These are phyloP conservation scores for Nakazawaea populi DNA, from an alignment of 805 yeast species.

Conservation along the genomic window DNA sequence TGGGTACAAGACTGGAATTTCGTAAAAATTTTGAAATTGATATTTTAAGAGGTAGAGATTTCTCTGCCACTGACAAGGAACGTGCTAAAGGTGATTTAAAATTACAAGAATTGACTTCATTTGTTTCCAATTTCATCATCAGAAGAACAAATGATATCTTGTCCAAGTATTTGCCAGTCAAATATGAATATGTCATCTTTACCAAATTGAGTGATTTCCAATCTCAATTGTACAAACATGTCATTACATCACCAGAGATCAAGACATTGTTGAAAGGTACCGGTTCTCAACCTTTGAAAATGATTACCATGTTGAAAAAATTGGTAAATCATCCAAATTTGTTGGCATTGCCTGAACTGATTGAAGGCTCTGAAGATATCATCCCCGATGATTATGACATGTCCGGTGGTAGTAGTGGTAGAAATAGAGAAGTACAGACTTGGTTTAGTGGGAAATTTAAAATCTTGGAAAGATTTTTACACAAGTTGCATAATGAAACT, in stretches of 20 bases:
- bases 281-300: conserved; percentile 81
- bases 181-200: conserved; percentile 95
- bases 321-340: conserved; percentile 93
- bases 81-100: conserved; percentile 62
- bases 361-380: conserved; percentile 59
- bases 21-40: conserved; percentile 77
- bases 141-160: conserved; percentile 93
- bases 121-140: conserved; percentile 87
- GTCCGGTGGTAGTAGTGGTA: conserved; percentile 39
- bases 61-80: conserved; percentile 80
- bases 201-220: conserved; percentile 81
- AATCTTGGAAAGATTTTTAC: conserved; percentile 79
- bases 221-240: conserved; percentile 59
- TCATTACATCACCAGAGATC: conserved; percentile 75
- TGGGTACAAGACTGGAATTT: conserved; percentile 82
- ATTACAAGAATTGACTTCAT: conserved; percentile 58
- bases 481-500: conserved; percentile 70
- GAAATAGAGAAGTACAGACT: conserved; percentile 68
- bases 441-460: conserved; percentile 83
- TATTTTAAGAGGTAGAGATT: conserved; percentile 83
- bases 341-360: conserved; percentile 66
- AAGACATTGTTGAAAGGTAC: conserved; percentile 56
- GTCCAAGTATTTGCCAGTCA: conserved; percentile 90
- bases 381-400: conserved; percentile 71
- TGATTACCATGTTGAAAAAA: conserved; percentile 84